phyloP scores from a whole-genome alignment of 805 yeast species.

The Teunomyces pallodes region DNA sequence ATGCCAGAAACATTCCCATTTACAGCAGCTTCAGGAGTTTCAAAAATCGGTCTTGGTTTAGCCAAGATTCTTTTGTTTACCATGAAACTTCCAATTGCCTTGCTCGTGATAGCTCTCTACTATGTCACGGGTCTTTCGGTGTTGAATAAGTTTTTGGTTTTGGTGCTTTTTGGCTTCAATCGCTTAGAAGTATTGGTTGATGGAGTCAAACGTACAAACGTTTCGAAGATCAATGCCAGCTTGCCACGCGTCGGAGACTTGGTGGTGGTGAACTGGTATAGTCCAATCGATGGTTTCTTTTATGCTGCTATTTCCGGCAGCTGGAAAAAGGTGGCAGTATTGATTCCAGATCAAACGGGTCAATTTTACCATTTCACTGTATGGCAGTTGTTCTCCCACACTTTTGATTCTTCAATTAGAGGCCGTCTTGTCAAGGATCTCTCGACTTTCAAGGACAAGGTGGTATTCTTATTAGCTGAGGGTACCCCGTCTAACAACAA shows the following conservation, averaged over 20 bases:
- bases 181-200: conserved; percentile 41
- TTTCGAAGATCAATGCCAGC: conserved; percentile 23
- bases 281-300: conserved; percentile 57
- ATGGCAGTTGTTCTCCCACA: conserved; percentile 25
- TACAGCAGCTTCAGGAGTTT: conserved; percentile 4
- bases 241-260: conserved; percentile 47
- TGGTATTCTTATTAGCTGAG: conserved; percentile 64
- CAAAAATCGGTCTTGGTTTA: conserved; percentile 6
- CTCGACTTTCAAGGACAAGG: conserved; percentile 32
- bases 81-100: conserved; percentile 30
- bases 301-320: conserved; percentile 18
- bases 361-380: conserved; percentile 23
- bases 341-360: conserved; percentile 41
- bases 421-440: conserved; percentile 17
- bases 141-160: conserved; percentile 18
- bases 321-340: conserved; percentile 24
- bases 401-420: conserved; percentile 13
- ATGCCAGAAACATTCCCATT: conserved; percentile 49
- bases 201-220: conserved; percentile 48
- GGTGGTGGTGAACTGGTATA: conserved; percentile 53
- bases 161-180: conserved; percentile 34
- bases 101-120: conserved; percentile 24
- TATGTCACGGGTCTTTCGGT: conserved; percentile 16
- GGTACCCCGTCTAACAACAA: conserved; percentile 87
- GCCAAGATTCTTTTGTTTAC: conserved; percentile 13